These are phyloP conservation scores for Auricularia sp. DNA, from an alignment of 768 basidiomycete species.

Conservation along the genomic window DNA sequence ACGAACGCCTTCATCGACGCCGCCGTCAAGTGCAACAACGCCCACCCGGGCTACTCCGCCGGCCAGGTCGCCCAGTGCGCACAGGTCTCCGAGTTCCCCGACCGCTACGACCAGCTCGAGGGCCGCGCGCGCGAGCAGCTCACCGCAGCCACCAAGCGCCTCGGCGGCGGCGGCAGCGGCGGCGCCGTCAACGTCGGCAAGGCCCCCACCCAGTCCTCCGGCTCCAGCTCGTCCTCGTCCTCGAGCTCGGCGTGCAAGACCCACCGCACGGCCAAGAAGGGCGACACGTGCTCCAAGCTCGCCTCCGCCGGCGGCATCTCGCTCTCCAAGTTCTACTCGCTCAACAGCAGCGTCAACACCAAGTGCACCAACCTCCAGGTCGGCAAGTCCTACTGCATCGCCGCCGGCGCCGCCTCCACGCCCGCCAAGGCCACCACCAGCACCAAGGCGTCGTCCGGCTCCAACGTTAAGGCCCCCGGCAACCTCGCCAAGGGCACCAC, in stretches of 20 bases:
- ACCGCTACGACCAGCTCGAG: slow-evolving; percentile 1
- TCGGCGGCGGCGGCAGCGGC: not conserved
- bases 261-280: not conserved
- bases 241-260: not conserved
- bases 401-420: not conserved
- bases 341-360: not conserved
- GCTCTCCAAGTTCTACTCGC: not conserved
- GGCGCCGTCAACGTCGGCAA: not conserved
- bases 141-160: not conserved
- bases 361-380: slow-evolving; percentile 1
- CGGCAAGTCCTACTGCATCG: not conserved
- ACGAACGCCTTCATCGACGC: not conserved
- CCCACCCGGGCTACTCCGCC: not conserved
- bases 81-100: slow-evolving; percentile 1
- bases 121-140: not conserved
- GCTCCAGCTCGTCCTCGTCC: not conserved
- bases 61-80: not conserved
- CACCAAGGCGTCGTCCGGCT: not conserved
- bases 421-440: not conserved
- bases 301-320: slow-evolving; percentile 1
- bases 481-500: not conserved
- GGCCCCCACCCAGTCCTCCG: not conserved
- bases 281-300: not conserved
- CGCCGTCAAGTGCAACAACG: not conserved
- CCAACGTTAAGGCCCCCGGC: no score